Evolutionary conservation across 106 monocot genomes (phyloP).

Genomic region (Allium fistulosum): DNA sequence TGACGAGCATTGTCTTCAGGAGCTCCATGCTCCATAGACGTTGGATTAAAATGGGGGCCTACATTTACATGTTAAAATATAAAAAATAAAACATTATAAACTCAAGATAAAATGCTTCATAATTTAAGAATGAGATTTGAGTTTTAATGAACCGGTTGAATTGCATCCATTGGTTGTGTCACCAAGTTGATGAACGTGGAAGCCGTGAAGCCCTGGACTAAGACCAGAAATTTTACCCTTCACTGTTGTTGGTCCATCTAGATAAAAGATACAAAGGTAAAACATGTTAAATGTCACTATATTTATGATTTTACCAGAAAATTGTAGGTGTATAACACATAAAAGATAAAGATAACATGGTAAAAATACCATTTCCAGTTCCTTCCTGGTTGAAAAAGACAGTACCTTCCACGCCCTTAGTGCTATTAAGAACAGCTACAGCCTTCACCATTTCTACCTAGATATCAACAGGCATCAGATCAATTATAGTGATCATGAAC

Average conservation of each 20-base stretch:
- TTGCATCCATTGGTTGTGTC: constrained; percentile 39
- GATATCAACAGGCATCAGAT: too few relatives aligned
- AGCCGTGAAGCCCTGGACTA: constrained; percentile 38
- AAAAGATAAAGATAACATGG: not conserved
- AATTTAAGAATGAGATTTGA: not conserved
- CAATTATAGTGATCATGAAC: too few relatives aligned
- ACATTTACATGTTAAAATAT: not conserved
- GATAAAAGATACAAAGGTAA: not conserved
- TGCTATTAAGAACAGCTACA: constrained; percentile 41
- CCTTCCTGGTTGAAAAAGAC: constrained; percentile 50
- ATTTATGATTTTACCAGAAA: not conserved
- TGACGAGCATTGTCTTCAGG: not conserved
- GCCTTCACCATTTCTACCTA: constrained; percentile 55
- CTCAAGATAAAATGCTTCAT: not conserved
- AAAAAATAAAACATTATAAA: not conserved
- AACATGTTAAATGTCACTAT: not conserved
- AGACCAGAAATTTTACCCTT: constrained; percentile 36
- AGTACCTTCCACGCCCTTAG: constrained; percentile 37
- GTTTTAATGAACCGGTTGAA: constrained; percentile 38
- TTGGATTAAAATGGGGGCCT: not conserved
- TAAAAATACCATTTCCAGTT: constrained; percentile 20
- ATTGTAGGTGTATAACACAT: too few relatives aligned
- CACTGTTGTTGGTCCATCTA: constrained; percentile 37
- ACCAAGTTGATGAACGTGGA: constrained; percentile 65
- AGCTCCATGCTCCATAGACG: not conserved